Evolutionary conservation across 2,329 filamentous ascomycete genomes (phyloP).

Genomic region (Claviceps spartinae): DNA sequence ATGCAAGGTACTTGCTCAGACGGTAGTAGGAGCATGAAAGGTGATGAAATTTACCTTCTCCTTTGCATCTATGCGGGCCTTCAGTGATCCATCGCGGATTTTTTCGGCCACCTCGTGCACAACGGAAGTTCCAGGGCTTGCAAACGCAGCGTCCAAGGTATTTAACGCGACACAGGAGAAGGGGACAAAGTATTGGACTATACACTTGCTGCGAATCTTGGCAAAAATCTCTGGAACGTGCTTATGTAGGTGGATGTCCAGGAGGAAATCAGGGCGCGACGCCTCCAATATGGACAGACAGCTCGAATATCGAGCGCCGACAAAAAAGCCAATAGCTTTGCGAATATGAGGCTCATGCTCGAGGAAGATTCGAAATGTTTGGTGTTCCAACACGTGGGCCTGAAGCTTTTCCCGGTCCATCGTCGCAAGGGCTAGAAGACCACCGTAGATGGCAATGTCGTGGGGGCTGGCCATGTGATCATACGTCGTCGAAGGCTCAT

Average conservation of each 20-base stretch:
- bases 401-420: slow-evolving; percentile 73
- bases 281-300: slow-evolving; percentile 73
- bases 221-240: slow-evolving; percentile 60
- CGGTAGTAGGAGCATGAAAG: not conserved
- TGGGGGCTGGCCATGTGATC: slow-evolving; percentile 67
- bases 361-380: slow-evolving; percentile 69
- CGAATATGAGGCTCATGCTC: slow-evolving; percentile 91
- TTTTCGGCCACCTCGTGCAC: slow-evolving; percentile 64
- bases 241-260: slow-evolving; percentile 72
- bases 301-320: slow-evolving; percentile 74
- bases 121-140: slow-evolving; percentile 45
- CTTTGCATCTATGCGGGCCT: slow-evolving; percentile 75
- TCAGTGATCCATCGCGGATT: slow-evolving; percentile 58
- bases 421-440: slow-evolving; percentile 76
- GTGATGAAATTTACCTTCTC: slow-evolving; percentile 41
- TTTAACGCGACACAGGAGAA: slow-evolving; percentile 78
- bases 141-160: slow-evolving; percentile 67
- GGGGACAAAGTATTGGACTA: slow-evolving; percentile 81
- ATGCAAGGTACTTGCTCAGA: too few relatives aligned
- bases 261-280: slow-evolving; percentile 73
- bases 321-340: slow-evolving; percentile 79
- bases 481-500: slow-evolving; percentile 36
- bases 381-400: slow-evolving; percentile 62
- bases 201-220: slow-evolving; percentile 75
- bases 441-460: slow-evolving; percentile 85